Evolutionary conservation across 345 rosid species (phyloP).

Genomic region (Gossypium rotundifolium): DNA sequence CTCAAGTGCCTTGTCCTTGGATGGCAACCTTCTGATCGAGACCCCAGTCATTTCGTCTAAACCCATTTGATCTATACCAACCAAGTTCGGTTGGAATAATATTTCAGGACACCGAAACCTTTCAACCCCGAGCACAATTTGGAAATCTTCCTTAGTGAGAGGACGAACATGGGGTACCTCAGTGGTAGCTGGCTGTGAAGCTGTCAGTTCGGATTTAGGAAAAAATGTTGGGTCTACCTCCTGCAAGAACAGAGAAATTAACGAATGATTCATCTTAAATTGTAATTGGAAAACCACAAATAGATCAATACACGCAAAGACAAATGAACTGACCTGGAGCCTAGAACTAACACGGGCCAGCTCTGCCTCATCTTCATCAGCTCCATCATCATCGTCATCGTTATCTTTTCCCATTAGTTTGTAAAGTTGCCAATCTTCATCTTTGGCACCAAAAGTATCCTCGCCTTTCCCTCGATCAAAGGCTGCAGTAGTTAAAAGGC

Average conservation of each 20-base stretch:
- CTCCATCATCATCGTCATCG: conserved; percentile 68
- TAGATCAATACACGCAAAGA: not conserved
- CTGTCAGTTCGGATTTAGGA: conserved; percentile 48
- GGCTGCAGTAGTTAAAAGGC: conserved; percentile 89
- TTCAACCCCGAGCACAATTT: conserved; percentile 69
- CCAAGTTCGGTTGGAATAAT: conserved; percentile 64
- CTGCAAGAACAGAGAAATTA: conserved; percentile 23
- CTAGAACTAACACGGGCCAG: conserved; percentile 61
- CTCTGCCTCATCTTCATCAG: conserved; percentile 71
- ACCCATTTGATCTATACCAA: conserved; percentile 85
- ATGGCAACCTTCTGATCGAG: conserved; percentile 59
- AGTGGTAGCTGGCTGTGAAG: conserved; percentile 39
- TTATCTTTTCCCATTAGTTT: conserved; percentile 85
- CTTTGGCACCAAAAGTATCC: conserved; percentile 85
- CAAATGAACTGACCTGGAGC: conserved; percentile 48
- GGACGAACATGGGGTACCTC: conserved; percentile 59
- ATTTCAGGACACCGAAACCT: conserved; percentile 89
- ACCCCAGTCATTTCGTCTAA: conserved; percentile 81
- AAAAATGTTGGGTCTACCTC: conserved; percentile 78
- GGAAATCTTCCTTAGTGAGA: conserved; percentile 83
- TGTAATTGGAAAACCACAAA: not conserved
- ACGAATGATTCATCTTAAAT: not conserved
- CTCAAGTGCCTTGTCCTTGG: conserved; percentile 38
- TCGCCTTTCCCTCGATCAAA: conserved; percentile 97
- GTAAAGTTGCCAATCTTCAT: conserved; percentile 98